phyloP scores from a whole-genome alignment of 129 eudicot genomes.

The Flaveria ramosissima region DNA sequence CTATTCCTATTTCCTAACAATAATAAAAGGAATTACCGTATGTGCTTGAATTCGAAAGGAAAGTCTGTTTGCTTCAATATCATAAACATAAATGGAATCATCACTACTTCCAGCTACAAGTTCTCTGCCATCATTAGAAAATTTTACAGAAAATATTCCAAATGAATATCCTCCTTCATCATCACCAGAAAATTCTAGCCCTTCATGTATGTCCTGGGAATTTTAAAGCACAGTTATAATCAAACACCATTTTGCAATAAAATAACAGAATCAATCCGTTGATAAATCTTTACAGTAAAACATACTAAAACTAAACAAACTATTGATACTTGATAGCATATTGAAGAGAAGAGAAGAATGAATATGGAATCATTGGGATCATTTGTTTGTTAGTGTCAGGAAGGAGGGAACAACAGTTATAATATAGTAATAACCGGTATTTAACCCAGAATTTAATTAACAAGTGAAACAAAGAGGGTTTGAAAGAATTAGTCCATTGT shows the following conservation, averaged over 20 bases:
- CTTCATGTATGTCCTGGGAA: conserved; percentile 81
- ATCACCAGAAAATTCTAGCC: conserved; percentile 56
- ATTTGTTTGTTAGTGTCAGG: not conserved
- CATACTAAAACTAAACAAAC: conserved; percentile 19
- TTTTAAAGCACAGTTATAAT: conserved; percentile 17
- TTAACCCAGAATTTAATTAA: not conserved
- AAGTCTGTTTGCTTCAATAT: conserved; percentile 64
- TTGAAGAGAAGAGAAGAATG: not conserved
- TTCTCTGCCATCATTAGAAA: conserved; percentile 86
- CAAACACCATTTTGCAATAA: not conserved
- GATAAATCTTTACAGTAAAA: not conserved
- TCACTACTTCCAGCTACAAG: conserved; percentile 95
- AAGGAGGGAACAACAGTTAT: not conserved
- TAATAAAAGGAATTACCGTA: conserved; percentile 38
- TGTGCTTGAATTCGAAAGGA: conserved; percentile 81
- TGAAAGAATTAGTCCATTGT: not conserved
- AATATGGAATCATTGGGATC: not conserved
- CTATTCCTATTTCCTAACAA: not conserved
- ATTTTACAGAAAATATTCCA: conserved; percentile 90
- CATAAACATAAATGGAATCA: conserved; percentile 82
- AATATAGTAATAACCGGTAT: not conserved
- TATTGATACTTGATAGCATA: conserved; percentile 19
- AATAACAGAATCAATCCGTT: conserved; percentile 9
- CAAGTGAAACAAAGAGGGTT: not conserved
- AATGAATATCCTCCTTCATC: conserved; percentile 68